A percentile compares a stretch with the other conserved stretches of the same genome.
Conservation (phyloP, 73 alveolate species). For the Paramecium sexaurelia region DNA sequence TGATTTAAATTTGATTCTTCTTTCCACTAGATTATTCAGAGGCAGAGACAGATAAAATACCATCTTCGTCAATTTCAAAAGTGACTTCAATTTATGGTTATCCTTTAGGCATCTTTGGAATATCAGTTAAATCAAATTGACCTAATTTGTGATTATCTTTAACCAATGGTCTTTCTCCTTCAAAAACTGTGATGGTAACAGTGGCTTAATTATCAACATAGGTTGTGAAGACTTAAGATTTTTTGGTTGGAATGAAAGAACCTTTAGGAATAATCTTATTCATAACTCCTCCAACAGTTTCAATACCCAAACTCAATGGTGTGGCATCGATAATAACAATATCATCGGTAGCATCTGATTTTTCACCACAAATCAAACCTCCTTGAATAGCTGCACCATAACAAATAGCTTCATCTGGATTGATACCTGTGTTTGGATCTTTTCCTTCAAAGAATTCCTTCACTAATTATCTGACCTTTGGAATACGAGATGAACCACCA, state of each 20-base stretch:
- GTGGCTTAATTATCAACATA: conserved; percentile 72
- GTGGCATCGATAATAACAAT: conserved; percentile 96
- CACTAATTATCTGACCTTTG: conserved; percentile 87
- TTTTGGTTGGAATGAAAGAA: conserved; percentile 99
- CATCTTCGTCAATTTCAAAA: conserved; percentile 90
- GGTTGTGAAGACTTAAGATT: conserved; percentile 79
- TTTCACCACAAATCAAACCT: conserved; percentile 98
- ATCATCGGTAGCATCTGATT: conserved; percentile 87
- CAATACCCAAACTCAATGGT: conserved; percentile 99
- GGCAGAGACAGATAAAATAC: conserved; percentile 88
- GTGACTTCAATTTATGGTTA: conserved; percentile 94
- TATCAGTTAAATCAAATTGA: conserved; percentile 83
- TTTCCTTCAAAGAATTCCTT: conserved; percentile 94
- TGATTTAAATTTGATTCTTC: conserved; percentile 71
- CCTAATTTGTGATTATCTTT: conserved; percentile 83
- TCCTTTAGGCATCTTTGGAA: conserved; percentile 92
- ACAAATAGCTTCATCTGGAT: conserved; percentile 99
- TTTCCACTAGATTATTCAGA: conserved; percentile 88
- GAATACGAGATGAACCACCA: conserved; percentile 99
- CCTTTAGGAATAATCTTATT: conserved; percentile 98
- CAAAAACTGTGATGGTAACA: conserved; percentile 82
- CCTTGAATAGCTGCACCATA: conserved; percentile 99
- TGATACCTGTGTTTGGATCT: conserved; percentile 95
- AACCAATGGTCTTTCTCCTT: conserved; percentile 86
- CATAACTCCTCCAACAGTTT: conserved; percentile 99